Percentiles rank a stretch among this genome's conserved stretches.
Conservation (phyloP, 202 grass and related monocot species). For the Elaeis oleifera region DNA sequence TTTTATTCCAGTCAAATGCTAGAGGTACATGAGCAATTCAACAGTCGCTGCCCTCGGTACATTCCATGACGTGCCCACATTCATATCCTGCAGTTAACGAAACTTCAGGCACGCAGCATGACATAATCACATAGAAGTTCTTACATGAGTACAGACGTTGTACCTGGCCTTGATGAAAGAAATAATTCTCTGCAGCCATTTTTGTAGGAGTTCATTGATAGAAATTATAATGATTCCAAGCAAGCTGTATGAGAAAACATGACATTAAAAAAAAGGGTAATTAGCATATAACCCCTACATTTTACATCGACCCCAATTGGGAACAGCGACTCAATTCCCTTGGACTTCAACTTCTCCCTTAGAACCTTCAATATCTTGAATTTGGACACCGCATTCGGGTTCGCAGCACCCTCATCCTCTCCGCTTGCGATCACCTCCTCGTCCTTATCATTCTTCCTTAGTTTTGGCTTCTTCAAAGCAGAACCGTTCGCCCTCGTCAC, state of each 20-base stretch:
- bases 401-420: slow-evolving; percentile 46
- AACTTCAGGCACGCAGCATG: not conserved
- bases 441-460: slow-evolving; percentile 27
- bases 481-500: not conserved
- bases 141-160: not conserved
- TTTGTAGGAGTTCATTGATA: slow-evolving; percentile 89
- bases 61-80: slow-evolving; percentile 95
- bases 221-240: slow-evolving; percentile 94
- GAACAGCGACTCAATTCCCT: slow-evolving; percentile 76
- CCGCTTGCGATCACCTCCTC: slow-evolving; percentile 24
- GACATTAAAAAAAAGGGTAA: not conserved
- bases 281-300: too few species aligned
- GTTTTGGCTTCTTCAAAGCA: slow-evolving; percentile 1
- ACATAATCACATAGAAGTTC: slow-evolving; percentile 3
- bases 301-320: slow-evolving; percentile 31
- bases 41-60: slow-evolving; percentile 89
- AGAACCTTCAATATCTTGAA: slow-evolving; percentile 71
- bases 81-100: slow-evolving; percentile 64
- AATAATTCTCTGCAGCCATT: slow-evolving; percentile 87
- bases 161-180: slow-evolving; percentile 72
- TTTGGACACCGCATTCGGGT: slow-evolving; percentile 60
- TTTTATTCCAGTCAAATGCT: slow-evolving; percentile 89
- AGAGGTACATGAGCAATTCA: slow-evolving; percentile 92
- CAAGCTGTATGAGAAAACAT: slow-evolving; percentile 41
- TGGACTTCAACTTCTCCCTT: slow-evolving; percentile 55